Evolutionary conservation across 176 grass and related monocot species (phyloP).

Genomic region (Lolium perenne): DNA sequence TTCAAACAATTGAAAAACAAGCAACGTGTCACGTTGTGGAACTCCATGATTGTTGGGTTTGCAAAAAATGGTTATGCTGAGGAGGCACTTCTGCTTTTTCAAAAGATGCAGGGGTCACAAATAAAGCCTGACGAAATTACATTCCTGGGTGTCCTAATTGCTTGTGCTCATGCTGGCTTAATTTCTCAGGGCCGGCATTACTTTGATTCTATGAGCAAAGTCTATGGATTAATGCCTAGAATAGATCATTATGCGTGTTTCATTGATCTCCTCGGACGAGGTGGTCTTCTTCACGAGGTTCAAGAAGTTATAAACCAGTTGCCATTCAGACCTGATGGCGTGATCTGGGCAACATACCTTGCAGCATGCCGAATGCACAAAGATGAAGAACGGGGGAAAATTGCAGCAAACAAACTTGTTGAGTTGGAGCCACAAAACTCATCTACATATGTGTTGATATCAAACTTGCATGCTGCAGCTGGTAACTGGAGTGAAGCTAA

Average conservation of each 20-base stretch:
- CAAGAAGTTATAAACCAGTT: slow-evolving; percentile 58
- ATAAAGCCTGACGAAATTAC: slow-evolving; percentile 68
- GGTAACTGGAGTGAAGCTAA: slow-evolving; percentile 73
- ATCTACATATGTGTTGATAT: slow-evolving; percentile 68
- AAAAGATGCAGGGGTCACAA: slow-evolving; percentile 54
- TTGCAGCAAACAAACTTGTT: slow-evolving; percentile 59
- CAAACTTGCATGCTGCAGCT: slow-evolving; percentile 67
- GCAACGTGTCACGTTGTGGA: slow-evolving; percentile 62
- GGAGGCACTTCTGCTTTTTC: slow-evolving; percentile 61
- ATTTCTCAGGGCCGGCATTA: slow-evolving; percentile 52
- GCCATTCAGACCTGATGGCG: slow-evolving; percentile 70
- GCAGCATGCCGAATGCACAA: slow-evolving; percentile 68
- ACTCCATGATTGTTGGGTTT: slow-evolving; percentile 78
- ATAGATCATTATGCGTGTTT: slow-evolving; percentile 72
- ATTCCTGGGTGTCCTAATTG: slow-evolving; percentile 69
- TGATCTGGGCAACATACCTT: slow-evolving; percentile 79
- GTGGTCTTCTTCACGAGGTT: slow-evolving; percentile 70
- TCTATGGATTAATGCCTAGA: slow-evolving; percentile 57
- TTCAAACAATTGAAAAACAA: slow-evolving; percentile 67
- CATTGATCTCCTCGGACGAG: slow-evolving; percentile 73
- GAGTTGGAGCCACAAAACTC: slow-evolving; percentile 68
- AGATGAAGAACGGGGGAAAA: slow-evolving; percentile 60
- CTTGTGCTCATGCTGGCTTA: slow-evolving; percentile 71
- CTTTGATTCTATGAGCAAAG: slow-evolving; percentile 59
- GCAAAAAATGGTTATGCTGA: slow-evolving; percentile 72